Percentiles rank a stretch among this genome's conserved stretches.
phyloP scores from a whole-genome alignment of 2,329 filamentous ascomycete species.

The Spiromastix sp. region DNA sequence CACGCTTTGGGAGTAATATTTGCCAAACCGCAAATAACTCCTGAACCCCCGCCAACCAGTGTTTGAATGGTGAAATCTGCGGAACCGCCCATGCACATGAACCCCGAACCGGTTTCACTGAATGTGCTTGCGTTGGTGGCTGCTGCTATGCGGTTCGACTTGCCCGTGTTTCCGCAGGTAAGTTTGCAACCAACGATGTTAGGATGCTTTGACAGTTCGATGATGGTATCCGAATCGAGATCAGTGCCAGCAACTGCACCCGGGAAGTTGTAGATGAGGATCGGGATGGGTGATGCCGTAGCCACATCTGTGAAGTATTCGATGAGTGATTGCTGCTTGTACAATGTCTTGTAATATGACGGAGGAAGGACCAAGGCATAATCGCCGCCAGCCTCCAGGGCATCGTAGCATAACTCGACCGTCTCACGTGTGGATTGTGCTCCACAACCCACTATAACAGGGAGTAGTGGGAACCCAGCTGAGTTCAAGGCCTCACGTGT shows the following conservation, averaged over 20 bases:
- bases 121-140: conserved; percentile 5
- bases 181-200: conserved; percentile 88
- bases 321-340: conserved; percentile 62
- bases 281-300: conserved; percentile 62
- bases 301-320: conserved; percentile 68
- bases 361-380: conserved; percentile 72
- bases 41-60: conserved; percentile 58
- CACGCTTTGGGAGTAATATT: conserved; percentile 61
- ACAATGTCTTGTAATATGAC: conserved; percentile 69
- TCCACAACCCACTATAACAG: conserved; percentile 71
- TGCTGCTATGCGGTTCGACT: conserved; percentile 61
- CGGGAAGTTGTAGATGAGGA: conserved; percentile 86
- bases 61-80: conserved; percentile 66
- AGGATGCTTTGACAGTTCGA: conserved; percentile 65
- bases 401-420: conserved; percentile 61
- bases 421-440: conserved; percentile 74
- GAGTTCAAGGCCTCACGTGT: conserved; percentile 74
- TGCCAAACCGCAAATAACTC: conserved; percentile 60
- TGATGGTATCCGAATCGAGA: conserved; percentile 79
- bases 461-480: conserved; percentile 64
- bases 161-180: conserved; percentile 83
- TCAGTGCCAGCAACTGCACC: conserved; percentile 79
- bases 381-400: conserved; percentile 61
- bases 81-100: conserved; percentile 62
- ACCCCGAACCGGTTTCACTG: conserved; percentile 21